Evolutionary conservation across 2,329 filamentous ascomycete species (phyloP), one percentile per base, ranked within the genome.

Genomic region (Rhexocercosporidium sp.): DNA sequence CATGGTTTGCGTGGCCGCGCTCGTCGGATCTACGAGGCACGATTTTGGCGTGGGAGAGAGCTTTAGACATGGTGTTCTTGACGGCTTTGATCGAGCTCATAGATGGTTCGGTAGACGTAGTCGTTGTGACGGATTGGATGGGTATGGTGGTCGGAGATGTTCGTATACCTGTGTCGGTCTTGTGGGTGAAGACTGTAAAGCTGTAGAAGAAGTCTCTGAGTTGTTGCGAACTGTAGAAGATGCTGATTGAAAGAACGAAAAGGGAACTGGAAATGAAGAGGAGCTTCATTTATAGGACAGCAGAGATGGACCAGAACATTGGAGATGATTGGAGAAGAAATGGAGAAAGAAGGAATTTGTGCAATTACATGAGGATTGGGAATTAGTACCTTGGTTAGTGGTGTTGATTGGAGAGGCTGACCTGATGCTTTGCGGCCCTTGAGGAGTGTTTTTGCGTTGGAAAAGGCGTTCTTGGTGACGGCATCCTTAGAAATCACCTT

Each of bases 1-100:
- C 92, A 78, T 96, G 92, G 78, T 96, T 88, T 41, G 88, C 86
- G 78, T 94, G 91, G 37, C 93, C 93, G 61, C 94, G 87, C 53
- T 86, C 83, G 67, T 84, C 82, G 72, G 92, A 96, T 66, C 87
- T 88, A 71, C 94, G 92, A 62, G 90, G 90, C 44, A 86, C 87
- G 81, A 96, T 91, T 75, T 91, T 92, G 73, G 89, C 89, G 79
- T 91, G 86, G 44, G 83, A 79, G 68, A 91, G 86, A 46, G 85
- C 81, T 78, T 87, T 88, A 64, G 88, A 84, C 87, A 91, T 90
- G 74, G 81, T 81, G 66, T 70, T 71, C 72, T 78, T 80, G 72
- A 77, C 63, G 25, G 70, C 64, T 73, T 77, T 81, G 71, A 67
- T 53, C 16, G 66, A 64, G 63, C 64, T 76, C 75, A 77, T 77